Evolutionary conservation across 805 yeast genomes (phyloP).

Genomic region (Ogataea trehaloabstinens): DNA sequence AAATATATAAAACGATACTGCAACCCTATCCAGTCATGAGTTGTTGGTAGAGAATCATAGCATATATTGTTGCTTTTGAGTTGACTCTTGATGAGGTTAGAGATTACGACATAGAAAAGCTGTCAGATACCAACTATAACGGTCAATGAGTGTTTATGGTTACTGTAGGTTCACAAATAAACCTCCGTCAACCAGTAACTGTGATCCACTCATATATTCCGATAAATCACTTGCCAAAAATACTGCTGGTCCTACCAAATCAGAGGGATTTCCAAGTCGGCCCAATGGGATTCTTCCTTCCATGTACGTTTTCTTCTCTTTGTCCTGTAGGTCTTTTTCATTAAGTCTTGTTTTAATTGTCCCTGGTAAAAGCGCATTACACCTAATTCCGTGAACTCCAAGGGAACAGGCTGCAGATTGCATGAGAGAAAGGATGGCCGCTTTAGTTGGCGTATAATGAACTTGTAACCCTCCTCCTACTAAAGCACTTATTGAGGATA

Average conservation of each 20-base stretch:
- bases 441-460: conserved; percentile 48
- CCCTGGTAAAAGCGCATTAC: conserved; percentile 47
- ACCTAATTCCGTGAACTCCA: conserved; percentile 42
- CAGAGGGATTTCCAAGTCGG: conserved; percentile 37
- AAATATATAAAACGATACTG: no score
- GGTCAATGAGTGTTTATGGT: no score
- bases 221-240: conserved; percentile 39
- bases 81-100: no score
- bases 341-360: conserved; percentile 42
- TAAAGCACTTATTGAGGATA: conserved; percentile 41
- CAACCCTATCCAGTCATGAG: no score
- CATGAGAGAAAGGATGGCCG: conserved; percentile 43
- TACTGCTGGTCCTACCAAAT: conserved; percentile 42
- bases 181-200: conserved; percentile 44
- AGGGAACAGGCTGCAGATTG: conserved; percentile 44
- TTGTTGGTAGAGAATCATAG: no score
- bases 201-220: conserved; percentile 40
- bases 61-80: no score
- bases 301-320: conserved; percentile 36
- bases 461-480: conserved; percentile 47
- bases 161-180: conserved; percentile 47
- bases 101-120: no score
- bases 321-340: conserved; percentile 40
- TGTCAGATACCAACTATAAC: no score
- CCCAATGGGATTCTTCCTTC: conserved; percentile 40